Evolutionary conservation across 2,329 filamentous ascomycete species (phyloP).

Genomic region (Colletotrichum magnum): DNA sequence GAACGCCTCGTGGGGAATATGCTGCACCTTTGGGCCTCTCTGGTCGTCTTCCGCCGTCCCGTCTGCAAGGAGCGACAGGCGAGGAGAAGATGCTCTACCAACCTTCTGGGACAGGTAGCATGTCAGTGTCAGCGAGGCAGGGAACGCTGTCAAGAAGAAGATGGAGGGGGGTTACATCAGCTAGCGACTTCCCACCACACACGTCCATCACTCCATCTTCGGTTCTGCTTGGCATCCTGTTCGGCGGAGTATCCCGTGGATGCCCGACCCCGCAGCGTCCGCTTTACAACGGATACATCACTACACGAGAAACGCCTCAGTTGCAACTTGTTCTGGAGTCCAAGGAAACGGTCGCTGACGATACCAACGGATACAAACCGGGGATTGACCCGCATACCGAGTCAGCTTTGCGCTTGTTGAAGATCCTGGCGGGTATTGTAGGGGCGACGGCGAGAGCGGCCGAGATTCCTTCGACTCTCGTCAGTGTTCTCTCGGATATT

Average conservation of each 20-base stretch:
- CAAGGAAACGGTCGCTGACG: neutral
- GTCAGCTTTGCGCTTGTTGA: neutral
- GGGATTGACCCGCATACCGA: neutral
- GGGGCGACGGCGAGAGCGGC: constrained; percentile 20
- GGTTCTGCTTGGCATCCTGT: constrained; percentile 4
- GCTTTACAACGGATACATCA: neutral
- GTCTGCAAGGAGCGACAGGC: constrained; percentile 36
- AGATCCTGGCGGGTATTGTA: neutral
- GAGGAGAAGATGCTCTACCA: constrained; percentile 32
- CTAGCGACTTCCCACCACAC: constrained; percentile 4
- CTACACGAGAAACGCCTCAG: neutral
- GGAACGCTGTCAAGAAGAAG: constrained; percentile 10
- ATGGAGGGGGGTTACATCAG: constrained; percentile 31
- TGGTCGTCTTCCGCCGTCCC: constrained; percentile 38
- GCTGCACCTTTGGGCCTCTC: constrained; percentile 35
- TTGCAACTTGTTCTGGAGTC: neutral
- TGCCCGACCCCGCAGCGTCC: too few species aligned
- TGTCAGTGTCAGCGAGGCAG: constrained; percentile 14
- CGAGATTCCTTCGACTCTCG: constrained; percentile 13
- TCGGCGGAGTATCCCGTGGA: neutral
- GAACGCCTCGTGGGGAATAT: constrained; percentile 32
- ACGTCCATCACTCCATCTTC: neutral
- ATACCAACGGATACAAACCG: constrained; percentile 4
- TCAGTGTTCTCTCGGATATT: constrained; percentile 19
- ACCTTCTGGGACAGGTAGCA: constrained; percentile 24